Percentiles rank a stretch among this genome's conserved stretches.
These are phyloP conservation scores for Rhododendron ferrugineum DNA, from an alignment of 148 eudicot genomes.

Conservation along the genomic window DNA sequence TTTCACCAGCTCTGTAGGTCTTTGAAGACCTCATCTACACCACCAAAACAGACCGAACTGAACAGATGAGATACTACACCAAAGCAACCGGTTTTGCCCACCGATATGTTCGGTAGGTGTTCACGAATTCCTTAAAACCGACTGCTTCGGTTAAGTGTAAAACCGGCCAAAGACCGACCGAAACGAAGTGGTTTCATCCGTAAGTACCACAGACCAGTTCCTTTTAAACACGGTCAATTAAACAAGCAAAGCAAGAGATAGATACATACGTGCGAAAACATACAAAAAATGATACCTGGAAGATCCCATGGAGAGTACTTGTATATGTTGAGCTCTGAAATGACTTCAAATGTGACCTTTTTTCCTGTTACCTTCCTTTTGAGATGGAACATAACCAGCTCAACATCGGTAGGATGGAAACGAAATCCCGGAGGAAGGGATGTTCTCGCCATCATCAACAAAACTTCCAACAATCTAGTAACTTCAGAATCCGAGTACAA, in stretches of 20 bases:
- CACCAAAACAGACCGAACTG: not conserved
- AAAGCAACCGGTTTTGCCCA: not conserved
- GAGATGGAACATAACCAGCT: conserved; percentile 63
- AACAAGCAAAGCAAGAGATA: not conserved
- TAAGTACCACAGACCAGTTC: not conserved
- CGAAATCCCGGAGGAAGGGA: conserved; percentile 58
- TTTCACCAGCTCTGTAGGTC: not conserved
- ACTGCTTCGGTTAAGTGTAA: no score
- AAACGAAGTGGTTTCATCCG: not conserved
- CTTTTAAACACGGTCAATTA: not conserved
- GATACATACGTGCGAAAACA: not conserved
- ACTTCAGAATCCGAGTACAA: not conserved
- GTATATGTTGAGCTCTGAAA: conserved; percentile 55
- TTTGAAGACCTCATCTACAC: not conserved
- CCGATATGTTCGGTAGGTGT: not conserved
- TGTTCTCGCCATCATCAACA: conserved; percentile 15
- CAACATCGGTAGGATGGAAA: conserved; percentile 73
- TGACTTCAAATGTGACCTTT: conserved; percentile 27
- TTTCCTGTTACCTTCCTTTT: conserved; percentile 67
- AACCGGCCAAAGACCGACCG: no score
- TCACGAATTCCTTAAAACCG: not conserved
- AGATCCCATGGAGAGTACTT: conserved; percentile 67
- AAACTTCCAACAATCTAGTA: not conserved
- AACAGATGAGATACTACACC: not conserved
- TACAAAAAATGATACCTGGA: conserved; percentile 26